Percentiles rank a stretch among this genome's conserved stretches.
Conservation (phyloP, 352 stramenopile species). For the Globisporangium mamillatum region DNA sequence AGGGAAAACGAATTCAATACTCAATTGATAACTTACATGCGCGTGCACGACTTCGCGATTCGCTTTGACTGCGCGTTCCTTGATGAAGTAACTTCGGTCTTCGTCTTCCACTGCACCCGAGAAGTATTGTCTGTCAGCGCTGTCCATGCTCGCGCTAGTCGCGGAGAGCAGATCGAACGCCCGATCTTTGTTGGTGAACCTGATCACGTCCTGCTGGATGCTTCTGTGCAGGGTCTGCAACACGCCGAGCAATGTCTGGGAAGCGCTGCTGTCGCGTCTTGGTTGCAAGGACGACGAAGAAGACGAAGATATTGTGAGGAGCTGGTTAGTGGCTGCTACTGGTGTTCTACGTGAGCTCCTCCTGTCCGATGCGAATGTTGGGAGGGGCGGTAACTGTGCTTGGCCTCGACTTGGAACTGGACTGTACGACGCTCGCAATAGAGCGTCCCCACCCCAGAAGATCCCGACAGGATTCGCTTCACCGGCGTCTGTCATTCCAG, state of each 20-base stretch:
- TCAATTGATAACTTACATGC: conserved; percentile 20
- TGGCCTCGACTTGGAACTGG: background rate
- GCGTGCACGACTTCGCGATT: conserved; percentile 25
- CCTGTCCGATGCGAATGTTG: background rate
- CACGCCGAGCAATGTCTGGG: conserved; percentile 38
- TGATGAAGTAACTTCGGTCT: conserved; percentile 35
- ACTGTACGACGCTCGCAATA: background rate
- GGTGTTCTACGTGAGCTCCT: background rate
- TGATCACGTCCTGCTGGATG: conserved; percentile 33
- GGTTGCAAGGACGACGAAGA: background rate
- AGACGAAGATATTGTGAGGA: background rate
- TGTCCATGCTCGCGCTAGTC: conserved; percentile 2
- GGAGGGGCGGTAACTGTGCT: conserved; percentile 6
- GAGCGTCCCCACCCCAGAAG: conserved; percentile 26
- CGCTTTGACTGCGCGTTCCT: conserved; percentile 20
- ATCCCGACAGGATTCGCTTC: conserved; percentile 21
- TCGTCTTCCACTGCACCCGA: conserved; percentile 27
- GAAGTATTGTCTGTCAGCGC: conserved; percentile 19
- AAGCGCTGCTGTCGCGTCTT: conserved; percentile 9
- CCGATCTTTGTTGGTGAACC: conserved; percentile 31
- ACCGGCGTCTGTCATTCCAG: conserved; percentile 2
- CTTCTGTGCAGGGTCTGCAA: conserved; percentile 46
- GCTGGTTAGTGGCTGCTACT: background rate
- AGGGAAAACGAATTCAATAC: conserved; percentile 4
- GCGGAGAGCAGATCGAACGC: conserved; percentile 24